Evolutionary conservation across 495 filamentous ascomycete genomes (phyloP).

Genomic region (Clavariopsis aquatica): DNA sequence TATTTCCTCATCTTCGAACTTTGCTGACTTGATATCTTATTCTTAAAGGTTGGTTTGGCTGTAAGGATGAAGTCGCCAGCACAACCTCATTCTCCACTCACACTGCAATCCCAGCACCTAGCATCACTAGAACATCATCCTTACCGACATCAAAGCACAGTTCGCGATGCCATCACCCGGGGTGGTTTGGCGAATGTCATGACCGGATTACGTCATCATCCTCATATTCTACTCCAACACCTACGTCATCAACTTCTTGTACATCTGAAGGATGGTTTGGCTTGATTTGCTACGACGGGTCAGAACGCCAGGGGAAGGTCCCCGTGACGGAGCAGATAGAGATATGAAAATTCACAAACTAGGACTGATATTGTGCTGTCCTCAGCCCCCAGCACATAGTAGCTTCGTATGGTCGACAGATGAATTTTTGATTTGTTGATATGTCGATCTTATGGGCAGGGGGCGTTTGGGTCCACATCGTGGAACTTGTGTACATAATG

Average conservation of each 20-base stretch:
- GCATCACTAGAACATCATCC: constrained; percentile 10
- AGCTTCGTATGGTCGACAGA: background rate
- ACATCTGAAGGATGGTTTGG: constrained; percentile 40
- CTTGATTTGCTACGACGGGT: constrained; percentile 28
- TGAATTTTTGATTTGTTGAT: background rate
- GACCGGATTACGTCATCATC: constrained; percentile 54
- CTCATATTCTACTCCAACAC: constrained; percentile 44
- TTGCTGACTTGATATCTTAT: background rate
- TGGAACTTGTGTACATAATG: too few species aligned
- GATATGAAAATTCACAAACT: constrained; percentile 8
- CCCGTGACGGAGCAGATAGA: constrained; percentile 25
- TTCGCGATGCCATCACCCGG: constrained; percentile 62
- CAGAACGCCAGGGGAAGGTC: background rate
- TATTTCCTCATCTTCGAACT: background rate
- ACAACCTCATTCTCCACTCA: background rate
- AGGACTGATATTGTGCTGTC: background rate
- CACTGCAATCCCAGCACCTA: background rate
- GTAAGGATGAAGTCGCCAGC: background rate
- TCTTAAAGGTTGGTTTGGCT: constrained; percentile 46
- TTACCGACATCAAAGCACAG: constrained; percentile 9
- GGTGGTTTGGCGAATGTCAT: constrained; percentile 71
- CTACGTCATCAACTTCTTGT: constrained; percentile 37
- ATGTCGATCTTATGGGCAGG: too few species aligned
- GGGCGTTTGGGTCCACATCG: too few species aligned
- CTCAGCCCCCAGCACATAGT: background rate